Base-by-base conservation (phyloP, 2,329 filamentous ascomycete species). In the Diaporthe sp. region DNA sequence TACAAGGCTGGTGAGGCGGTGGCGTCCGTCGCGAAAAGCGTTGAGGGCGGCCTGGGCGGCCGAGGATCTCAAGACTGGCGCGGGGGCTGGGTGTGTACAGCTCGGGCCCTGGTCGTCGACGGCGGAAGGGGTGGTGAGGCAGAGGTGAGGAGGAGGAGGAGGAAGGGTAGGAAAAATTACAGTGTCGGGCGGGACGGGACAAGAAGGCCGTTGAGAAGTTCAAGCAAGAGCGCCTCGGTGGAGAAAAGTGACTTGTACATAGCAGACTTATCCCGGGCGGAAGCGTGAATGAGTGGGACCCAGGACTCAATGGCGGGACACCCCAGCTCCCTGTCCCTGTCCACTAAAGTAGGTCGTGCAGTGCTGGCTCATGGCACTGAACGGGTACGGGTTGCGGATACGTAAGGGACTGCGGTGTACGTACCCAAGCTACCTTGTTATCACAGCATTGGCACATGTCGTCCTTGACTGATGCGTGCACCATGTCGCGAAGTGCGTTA, bases 181-280 rank as follows among this genome's bases (percentile, higher is more conserved):
- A 39, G 25, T 13, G n/a, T 28, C 49, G 49, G 46, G 65, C 65
- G 49, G 65, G 65, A 69, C 65, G 65, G 65, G 34, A 55, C 6
- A 55, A 22, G 22, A 55, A 13, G 42, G 49, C 65, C 15, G 46
- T 55, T 69, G 65, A 69, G 25, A 53, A 42, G 65, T 55, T 69
- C 49, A 28, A 55, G 42, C 65, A 69, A 31, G 34, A 55, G 65
- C 34, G 65, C 42, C 42, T 25, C 25, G 49, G 65, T 69, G 65
- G 65, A 69, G 65, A 55, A 69, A 55, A 69, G 65, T 69, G 65
- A 69, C 49, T 55, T 69, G 49, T 55, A 69, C 65, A 69, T 39
- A 37, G 65, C 65, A 68, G 46, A 68, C 46, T 42, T 69, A 69
- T 53, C 34, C 65, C 17, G 49, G 49, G 15, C 46, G 31, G 12